Evolutionary conservation across 371 early-diverging fungal species (phyloP).

Genomic region (Apophysomyces elegans): DNA sequence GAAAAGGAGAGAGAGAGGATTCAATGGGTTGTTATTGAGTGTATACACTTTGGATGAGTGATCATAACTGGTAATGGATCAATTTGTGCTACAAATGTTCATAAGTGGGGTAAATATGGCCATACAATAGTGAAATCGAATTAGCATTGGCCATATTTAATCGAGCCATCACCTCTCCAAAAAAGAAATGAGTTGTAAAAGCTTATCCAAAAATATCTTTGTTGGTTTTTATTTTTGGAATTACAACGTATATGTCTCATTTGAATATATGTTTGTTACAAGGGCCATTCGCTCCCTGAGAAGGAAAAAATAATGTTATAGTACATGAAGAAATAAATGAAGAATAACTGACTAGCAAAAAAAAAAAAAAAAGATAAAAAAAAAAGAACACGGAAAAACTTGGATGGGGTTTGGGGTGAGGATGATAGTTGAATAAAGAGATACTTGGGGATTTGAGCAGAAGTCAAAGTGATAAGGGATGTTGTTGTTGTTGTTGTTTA

Average conservation of each 20-base stretch:
- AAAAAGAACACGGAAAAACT: neutral
- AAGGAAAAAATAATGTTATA: neutral
- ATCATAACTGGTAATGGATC: conserved; percentile 5
- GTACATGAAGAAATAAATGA: neutral
- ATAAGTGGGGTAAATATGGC: neutral
- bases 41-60: neutral
- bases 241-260: neutral
- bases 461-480: no score
- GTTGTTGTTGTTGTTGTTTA: conserved; percentile 15
- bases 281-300: neutral
- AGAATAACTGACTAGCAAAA: neutral
- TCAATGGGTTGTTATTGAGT: neutral
- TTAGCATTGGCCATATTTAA: no score
- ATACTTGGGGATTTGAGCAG: no score
- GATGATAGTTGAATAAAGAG: no score
- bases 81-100: neutral
- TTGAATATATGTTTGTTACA: neutral
- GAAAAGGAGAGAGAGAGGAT: neutral
- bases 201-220: neutral
- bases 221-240: neutral
- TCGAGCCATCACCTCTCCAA: neutral
- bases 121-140: neutral
- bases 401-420: no score
- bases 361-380: neutral
- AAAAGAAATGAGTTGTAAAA: neutral